These are phyloP conservation scores for Paspalum vaginatum DNA, from an alignment of 176 grass and related monocot genomes.

Conservation along the genomic window DNA sequence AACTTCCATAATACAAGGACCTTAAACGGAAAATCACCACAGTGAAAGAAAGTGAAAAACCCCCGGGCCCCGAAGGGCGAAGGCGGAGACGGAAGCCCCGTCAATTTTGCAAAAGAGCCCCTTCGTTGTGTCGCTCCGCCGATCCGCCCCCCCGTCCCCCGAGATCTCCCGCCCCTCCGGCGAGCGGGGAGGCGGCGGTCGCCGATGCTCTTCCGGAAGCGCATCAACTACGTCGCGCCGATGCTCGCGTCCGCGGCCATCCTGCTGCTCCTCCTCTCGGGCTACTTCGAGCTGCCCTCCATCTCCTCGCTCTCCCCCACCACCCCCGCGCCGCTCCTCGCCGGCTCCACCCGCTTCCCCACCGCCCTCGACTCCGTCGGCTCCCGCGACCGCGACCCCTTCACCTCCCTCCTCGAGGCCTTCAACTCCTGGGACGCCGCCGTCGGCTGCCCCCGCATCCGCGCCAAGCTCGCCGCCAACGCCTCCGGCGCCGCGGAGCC, in stretches of 20 bases:
- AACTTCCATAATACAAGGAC: neutral
- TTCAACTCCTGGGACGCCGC: slow-evolving; percentile 64
- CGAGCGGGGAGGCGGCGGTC: neutral
- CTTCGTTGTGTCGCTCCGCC: too few species aligned
- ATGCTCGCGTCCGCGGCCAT: slow-evolving; percentile 63
- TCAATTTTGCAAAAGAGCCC: neutral
- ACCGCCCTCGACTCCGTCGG: slow-evolving; percentile 61
- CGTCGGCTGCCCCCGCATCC: slow-evolving; percentile 69
- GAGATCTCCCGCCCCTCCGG: slow-evolving; percentile 40
- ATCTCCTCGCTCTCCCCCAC: slow-evolving; percentile 52
- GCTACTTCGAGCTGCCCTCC: slow-evolving; percentile 62
- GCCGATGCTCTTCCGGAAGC: slow-evolving; percentile 59
- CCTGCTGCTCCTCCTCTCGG: slow-evolving; percentile 65
- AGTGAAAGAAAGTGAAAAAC: neutral
- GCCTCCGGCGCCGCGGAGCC: slow-evolving; percentile 34
- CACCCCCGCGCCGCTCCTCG: slow-evolving; percentile 21
- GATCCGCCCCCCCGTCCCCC: too few species aligned
- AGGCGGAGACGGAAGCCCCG: neutral
- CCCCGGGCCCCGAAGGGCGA: too few species aligned
- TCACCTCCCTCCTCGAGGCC: slow-evolving; percentile 64
- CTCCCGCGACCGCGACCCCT: slow-evolving; percentile 42
- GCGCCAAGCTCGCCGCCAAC: slow-evolving; percentile 50
- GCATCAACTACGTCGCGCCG: slow-evolving; percentile 74
- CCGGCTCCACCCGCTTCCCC: slow-evolving; percentile 6
- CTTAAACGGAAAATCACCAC: neutral